Evolutionary conservation across 371 early-diverging fungal genomes (phyloP), one percentile per base, ranked within the genome.

Genomic region (Dinochytrium kinnereticum): DNA sequence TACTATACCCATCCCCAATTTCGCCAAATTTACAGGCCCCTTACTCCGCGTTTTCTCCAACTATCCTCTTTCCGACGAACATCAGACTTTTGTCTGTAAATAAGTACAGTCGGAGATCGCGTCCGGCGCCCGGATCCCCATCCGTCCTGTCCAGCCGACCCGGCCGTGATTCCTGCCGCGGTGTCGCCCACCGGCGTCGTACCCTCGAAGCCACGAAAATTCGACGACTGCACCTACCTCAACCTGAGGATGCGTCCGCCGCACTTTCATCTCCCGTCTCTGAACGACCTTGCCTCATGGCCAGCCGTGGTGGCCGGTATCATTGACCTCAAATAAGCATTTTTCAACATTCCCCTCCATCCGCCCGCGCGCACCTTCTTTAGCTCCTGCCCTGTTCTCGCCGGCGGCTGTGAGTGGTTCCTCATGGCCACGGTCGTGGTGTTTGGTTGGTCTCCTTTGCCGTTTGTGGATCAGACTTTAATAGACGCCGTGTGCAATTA

Each of bases 161-260:
- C 44, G 13, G 7, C 44, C 7, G 19, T 19, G 19, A 7, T 19
- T 44, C 44, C 7, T 13, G 44, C 44, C 44, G 19, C 19, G 64
- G 33, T 64, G 21, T 64, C 21, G 21, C 30, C 64, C 19, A 28
- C 34, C n/a, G 64, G 64, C 3, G 64, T 64, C 10, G 64, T 28
- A 33, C n/a, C 31, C 5, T 21, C 31, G 38, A 64, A 33, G 5
- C n/a, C 31, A 1, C 64, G 64, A 3, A 64, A 64, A 33, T 64
- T 64, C 38, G 64, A 64, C 34, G 64, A 64, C 64, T 28, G 21
- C 30, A 64, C 64, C 10, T 28, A 64, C 21, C 24, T 33, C 31
- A 64, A 64, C 64, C 5, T 36, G 38, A 30, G 64, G 64, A 36
- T 21, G n/a, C 31, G 19, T 36, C 64, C 64, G 5, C 64, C 21